Conservation (phyloP, 2,329 filamentous ascomycete genomes). For the Aureobasidium namibiae region DNA sequence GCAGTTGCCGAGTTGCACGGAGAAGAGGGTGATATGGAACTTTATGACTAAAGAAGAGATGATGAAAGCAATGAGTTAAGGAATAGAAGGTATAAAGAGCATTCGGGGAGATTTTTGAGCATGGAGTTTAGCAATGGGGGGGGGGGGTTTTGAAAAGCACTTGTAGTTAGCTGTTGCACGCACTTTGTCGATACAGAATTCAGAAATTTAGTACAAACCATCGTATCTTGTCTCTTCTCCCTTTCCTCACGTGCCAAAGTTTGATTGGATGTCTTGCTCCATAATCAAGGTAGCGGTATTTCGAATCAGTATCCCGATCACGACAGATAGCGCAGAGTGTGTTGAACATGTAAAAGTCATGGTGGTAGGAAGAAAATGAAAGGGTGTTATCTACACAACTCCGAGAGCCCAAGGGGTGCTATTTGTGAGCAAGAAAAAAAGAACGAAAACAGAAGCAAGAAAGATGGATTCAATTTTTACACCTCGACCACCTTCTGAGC, state of each 20-base stretch:
- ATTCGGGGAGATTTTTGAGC: not conserved
- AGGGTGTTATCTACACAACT: constrained; percentile 12
- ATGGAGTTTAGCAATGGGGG: not conserved
- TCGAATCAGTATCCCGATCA: too few relatives aligned
- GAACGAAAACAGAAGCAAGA: not conserved
- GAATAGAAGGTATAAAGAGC: not conserved
- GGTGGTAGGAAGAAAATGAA: not conserved
- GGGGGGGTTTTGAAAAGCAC: too few relatives aligned
- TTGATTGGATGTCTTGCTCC: not conserved
- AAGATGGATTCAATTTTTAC: not conserved
- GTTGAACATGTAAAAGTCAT: not conserved
- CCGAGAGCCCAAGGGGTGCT: constrained; percentile 8
- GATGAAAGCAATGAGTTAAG: not conserved
- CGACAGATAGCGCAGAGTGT: not conserved
- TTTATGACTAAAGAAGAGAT: constrained; percentile 46
- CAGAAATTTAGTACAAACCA: not conserved
- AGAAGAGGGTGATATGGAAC: constrained; percentile 49
- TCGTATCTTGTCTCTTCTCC: not conserved
- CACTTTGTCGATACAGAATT: not conserved
- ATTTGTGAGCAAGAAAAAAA: not conserved
- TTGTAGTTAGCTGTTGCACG: not conserved
- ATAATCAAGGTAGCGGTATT: too few relatives aligned
- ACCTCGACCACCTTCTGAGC: constrained; percentile 45
- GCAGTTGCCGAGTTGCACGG: constrained; percentile 59
- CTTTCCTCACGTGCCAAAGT: not conserved